Percentiles rank a stretch among this genome's conserved stretches.
Conservation (phyloP, 2,329 filamentous ascomycete genomes). For the Eurotiales sp. region DNA sequence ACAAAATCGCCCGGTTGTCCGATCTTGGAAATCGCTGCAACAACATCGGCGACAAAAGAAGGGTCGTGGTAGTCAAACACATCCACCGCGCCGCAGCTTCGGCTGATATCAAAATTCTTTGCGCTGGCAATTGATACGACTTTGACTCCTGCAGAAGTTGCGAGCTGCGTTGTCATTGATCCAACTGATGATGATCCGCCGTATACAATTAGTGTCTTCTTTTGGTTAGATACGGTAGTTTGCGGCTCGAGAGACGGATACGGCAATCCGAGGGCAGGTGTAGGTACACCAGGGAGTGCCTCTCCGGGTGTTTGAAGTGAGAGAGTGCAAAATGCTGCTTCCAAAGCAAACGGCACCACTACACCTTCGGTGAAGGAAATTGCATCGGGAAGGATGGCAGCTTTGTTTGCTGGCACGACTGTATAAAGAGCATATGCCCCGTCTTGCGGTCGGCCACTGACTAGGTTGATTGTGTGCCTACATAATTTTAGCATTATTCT, state of each 20-base stretch:
- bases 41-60: constrained; percentile 18
- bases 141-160: constrained; percentile 34
- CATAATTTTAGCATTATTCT: neutral
- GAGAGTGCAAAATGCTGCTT: constrained; percentile 13
- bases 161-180: constrained; percentile 40
- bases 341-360: constrained; percentile 7
- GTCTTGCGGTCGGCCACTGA: constrained; percentile 8
- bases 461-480: constrained; percentile 11
- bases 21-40: constrained; percentile 12
- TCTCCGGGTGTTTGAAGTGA: constrained; percentile 7
- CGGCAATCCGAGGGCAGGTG: constrained; percentile 11
- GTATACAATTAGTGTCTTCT: constrained; percentile 23
- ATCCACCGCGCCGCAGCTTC: constrained; percentile 38
- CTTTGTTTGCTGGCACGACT: constrained; percentile 6
- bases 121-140: constrained; percentile 33
- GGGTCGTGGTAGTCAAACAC: constrained; percentile 42
- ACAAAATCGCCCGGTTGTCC: constrained; percentile 14
- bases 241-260: constrained; percentile 11
- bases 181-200: constrained; percentile 49
- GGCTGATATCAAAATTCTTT: constrained; percentile 29
- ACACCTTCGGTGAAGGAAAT: constrained; percentile 9
- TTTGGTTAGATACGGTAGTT: neutral
- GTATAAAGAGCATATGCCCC: constrained; percentile 13
- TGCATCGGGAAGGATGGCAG: constrained; percentile 5
- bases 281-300: constrained; percentile 9